These are phyloP conservation scores for Hypholoma fasciculare DNA, from an alignment of 768 basidiomycete genomes.

Conservation along the genomic window DNA sequence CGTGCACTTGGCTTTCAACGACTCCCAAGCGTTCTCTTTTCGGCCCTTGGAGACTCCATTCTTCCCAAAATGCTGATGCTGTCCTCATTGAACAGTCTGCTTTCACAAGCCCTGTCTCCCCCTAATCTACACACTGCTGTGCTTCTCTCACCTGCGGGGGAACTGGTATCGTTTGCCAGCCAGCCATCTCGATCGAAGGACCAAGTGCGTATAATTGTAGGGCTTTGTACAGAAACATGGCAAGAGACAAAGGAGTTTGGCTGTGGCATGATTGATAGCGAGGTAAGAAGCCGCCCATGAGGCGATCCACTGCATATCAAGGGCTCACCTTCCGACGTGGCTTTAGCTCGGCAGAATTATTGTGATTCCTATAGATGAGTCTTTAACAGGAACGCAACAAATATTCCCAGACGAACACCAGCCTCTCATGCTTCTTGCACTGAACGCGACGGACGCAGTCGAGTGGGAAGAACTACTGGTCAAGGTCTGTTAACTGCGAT, in stretches of 20 bases:
- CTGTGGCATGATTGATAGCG: slow-evolving; percentile 74
- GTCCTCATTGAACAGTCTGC: slow-evolving; percentile 62
- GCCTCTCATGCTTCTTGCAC: slow-evolving; percentile 69
- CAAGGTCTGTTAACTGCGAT: slow-evolving; percentile 46
- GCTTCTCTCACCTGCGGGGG: slow-evolving; percentile 72
- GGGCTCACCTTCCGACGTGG: slow-evolving; percentile 7
- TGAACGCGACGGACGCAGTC: slow-evolving; percentile 59
- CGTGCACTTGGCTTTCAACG: not conserved
- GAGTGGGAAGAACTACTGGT: slow-evolving; percentile 67
- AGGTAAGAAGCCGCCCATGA: slow-evolving; percentile 44
- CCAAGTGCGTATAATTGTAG: slow-evolving; percentile 70
- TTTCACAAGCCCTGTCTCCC: slow-evolving; percentile 60
- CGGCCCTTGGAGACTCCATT: not conserved
- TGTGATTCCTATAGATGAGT: slow-evolving; percentile 62
- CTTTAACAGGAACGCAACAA: slow-evolving; percentile 16
- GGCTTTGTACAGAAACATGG: slow-evolving; percentile 76
- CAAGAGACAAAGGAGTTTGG: slow-evolving; percentile 68
- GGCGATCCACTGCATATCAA: not conserved
- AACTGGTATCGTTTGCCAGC: slow-evolving; percentile 67
- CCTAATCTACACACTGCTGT: slow-evolving; percentile 70
- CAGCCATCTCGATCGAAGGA: slow-evolving; percentile 63
- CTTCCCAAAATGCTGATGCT: slow-evolving; percentile 63
- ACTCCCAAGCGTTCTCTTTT: not conserved
- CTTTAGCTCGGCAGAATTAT: slow-evolving; percentile 68
- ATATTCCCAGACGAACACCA: slow-evolving; percentile 31